Evolutionary conservation across 331 rosid species (phyloP), one percentile per base, ranked within the genome.

Genomic region (Saraca asoca): DNA sequence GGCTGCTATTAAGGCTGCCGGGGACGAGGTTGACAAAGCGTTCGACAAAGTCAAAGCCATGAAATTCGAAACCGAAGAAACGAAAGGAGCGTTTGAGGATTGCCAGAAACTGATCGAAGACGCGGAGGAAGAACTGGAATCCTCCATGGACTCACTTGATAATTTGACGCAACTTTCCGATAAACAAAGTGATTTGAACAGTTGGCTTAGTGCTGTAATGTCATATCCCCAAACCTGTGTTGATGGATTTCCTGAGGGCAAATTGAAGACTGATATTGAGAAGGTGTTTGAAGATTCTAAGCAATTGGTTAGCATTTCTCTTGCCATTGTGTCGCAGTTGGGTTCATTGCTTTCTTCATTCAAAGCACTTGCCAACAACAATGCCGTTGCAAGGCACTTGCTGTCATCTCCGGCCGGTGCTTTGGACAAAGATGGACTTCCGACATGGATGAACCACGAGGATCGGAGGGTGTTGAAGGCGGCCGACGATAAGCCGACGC

Each of bases 121-220:
- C 5, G 95, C 97, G 7, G 60, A 37, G 64, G 84, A 80, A 0
- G 99, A 94, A 38, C 46, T 94, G 1, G 69, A 18, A 9, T 41
- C 67, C 7, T 75, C 97, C 0, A 37, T 77, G 31, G 31, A 24
- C 1, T 24, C 31, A 24, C 31, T 24, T 0, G 19, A 2, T 7
- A 77, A 58, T 1, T 0, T 75, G 3, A 75, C 69, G 10, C 68
- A 50, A 4, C 37, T 88, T 7, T 3, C 82, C 9, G 0, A 58
- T 0, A 74, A 19, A 29, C 24, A 79, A 0, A 81, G 86, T 12
- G 85, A 83, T 37, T 49, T 94, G 9, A 85, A 85, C 77, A 86
- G 81, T 51, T 94, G 97, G 96, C 62, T 94, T 0, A 94, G 99
- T 64, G 97, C 96, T 0, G 95, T 88, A 10, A 90, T 88, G 50